These are phyloP conservation scores for Sclerotinia minor DNA, from an alignment of 2,329 filamentous ascomycete genomes.

Conservation along the genomic window DNA sequence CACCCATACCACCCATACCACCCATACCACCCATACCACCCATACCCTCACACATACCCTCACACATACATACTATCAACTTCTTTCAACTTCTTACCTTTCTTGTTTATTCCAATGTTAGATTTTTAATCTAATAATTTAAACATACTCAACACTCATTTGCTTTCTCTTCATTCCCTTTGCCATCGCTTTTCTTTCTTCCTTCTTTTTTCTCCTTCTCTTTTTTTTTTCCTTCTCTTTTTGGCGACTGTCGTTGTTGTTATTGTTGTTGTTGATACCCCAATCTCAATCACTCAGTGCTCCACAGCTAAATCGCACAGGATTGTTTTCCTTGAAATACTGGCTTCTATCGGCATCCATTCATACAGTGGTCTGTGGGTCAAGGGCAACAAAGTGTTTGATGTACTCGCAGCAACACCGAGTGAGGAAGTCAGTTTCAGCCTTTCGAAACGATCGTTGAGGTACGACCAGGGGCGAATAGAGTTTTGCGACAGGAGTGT, in stretches of 20 bases:
- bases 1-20: neutral
- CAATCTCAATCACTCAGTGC: neutral
- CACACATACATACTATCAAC: neutral
- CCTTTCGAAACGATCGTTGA: conserved; percentile 9
- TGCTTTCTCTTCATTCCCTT: neutral
- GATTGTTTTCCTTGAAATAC: conserved; percentile 14
- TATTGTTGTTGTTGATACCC: neutral
- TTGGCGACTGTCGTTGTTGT: neutral
- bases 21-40: neutral
- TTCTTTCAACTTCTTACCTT: no score
- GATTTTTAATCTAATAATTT: no score
- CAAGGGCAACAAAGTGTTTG: conserved; percentile 18
- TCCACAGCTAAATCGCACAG: conserved; percentile 9
- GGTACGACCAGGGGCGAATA: conserved; percentile 2
- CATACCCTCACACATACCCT: neutral
- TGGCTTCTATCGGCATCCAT: conserved; percentile 13
- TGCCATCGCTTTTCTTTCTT: neutral
- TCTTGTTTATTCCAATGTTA: no score
- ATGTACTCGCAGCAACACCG: conserved; percentile 10
- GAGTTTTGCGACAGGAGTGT: conserved; percentile 12
- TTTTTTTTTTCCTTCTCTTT: neutral
- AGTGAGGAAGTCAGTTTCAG: conserved; percentile 21
- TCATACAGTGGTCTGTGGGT: conserved; percentile 17
- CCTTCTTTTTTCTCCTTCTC: neutral
- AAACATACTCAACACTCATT: neutral